Evolutionary conservation across 2,329 filamentous ascomycete species (phyloP), one percentile per base, ranked within the genome.

Genomic region (Leptographium lundbergii): DNA sequence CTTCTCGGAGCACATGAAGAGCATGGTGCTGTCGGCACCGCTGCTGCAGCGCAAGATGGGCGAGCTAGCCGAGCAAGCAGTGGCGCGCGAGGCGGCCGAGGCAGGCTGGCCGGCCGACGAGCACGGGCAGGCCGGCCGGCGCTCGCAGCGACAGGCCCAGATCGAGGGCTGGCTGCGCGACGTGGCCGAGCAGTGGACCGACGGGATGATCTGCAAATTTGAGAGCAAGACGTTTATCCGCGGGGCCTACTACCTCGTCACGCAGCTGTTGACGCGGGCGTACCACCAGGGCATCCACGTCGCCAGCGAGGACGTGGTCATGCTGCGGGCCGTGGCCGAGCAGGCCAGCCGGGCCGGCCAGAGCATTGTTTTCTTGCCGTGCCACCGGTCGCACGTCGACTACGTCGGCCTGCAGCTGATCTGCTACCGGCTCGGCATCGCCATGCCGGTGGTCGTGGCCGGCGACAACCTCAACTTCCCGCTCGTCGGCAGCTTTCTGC

Each of bases 161-260:
- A 82, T 97, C 59, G 85, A 91, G 67, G 77, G 78, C 45, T 86
- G 86, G 60, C 75, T 99, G 53, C 79, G 84, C 58, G 85, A 96
- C 68, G 86, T 96, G 5, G 88, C 89, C 4, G 89, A 94, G 63
- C 85, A 87, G 64, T 86, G 94, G 81, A 89, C 91, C 27, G 90
- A 96, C 68, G 84, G 87, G 63, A 97, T 99, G 94, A 96, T 99
- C 62, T 97, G 92, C 81, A 99, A 99, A 74, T 92, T 97, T 80
- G 94, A 99, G 72, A 95, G 87, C 77, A 95, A 91, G 69, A 77
- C 82, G 2, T 97, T 97, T 68, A 96, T 99, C 65, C 79, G 94
- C 55, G 84, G 89, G 27, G 92, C 94, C 54, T 97, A 97, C 70
- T 99, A 96, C 70, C 69, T 96, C 47, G 79, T 78, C 54, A 95